phyloP scores from a whole-genome alignment of 2,329 filamentous ascomycete species.

The Phyllosticta paracitricarpa region DNA sequence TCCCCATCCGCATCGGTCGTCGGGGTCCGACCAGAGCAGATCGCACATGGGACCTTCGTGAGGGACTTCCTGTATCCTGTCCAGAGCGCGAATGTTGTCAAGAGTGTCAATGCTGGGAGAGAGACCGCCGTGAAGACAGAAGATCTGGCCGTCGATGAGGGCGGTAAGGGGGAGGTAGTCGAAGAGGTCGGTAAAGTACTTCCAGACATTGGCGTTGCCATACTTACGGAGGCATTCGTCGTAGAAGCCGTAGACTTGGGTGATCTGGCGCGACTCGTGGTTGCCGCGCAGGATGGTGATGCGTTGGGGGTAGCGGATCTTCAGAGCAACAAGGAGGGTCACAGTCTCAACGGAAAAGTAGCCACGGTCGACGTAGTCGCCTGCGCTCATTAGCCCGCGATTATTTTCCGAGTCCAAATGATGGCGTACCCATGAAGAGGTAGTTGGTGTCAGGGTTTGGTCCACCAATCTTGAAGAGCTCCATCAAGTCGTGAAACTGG shows the following conservation, averaged over 20 bases:
- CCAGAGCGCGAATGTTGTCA: constrained; percentile 52
- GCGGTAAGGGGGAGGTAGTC: constrained; percentile 67
- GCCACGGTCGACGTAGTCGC: constrained; percentile 96
- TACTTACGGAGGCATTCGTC: constrained; percentile 71
- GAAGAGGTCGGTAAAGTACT: constrained; percentile 69
- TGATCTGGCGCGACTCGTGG: constrained; percentile 68
- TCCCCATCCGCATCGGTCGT: constrained; percentile 92
- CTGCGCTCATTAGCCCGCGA: constrained; percentile 35
- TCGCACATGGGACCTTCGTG: constrained; percentile 71
- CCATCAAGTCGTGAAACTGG: constrained; percentile 98
- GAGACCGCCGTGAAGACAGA: constrained; percentile 63
- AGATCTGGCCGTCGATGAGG: constrained; percentile 63
- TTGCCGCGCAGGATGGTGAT: constrained; percentile 98
- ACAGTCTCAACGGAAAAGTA: constrained; percentile 99
- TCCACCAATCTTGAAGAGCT: constrained; percentile 97
- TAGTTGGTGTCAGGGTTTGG: constrained; percentile 98
- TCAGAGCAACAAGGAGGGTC: constrained; percentile 88
- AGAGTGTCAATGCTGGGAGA: constrained; percentile 65
- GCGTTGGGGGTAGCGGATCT: constrained; percentile 94
- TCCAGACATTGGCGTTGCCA: constrained; percentile 69
- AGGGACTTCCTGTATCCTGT: constrained; percentile 56
- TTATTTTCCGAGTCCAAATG: constrained; percentile 11
- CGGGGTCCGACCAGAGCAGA: constrained; percentile 77
- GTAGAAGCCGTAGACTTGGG: constrained; percentile 70
- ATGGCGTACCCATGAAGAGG: constrained; percentile 79